Base-by-base conservation (phyloP, 441 rosid genomes). In the Dalechampia spathulata region DNA sequence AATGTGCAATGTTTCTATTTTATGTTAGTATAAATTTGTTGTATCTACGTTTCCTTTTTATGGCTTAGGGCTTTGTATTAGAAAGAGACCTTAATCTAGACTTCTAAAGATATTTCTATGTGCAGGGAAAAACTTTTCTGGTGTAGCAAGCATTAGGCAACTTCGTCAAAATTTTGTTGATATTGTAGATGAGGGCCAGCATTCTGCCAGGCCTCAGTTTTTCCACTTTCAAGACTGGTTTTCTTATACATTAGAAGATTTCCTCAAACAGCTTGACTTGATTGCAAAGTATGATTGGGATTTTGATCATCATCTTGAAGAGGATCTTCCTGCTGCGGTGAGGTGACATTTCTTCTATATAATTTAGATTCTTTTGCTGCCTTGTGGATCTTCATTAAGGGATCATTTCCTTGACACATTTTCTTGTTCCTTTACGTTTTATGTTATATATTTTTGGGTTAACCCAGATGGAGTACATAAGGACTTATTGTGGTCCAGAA, bases 301-400 rank as follows among this genome's bases (percentile, higher is more conserved):
- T 74, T 92, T 92, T 61, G 96, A 92, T 76, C 70, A 79, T 66
- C 88, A 88, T 75, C 65, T 88, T 54, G 94, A 86, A 71, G 98
- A 92, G 71, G 98, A 92, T 80, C 86, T 92, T 66, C 96, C 98
- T 80, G 85, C 91, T 73, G 95, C 77, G 95, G 98, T 92, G 83
- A 83, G 98, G 94, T 72, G 73, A 82, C 83, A 72, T n/a, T n/a
- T n/a, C n/a, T n/a, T n/a, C n/a, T n/a, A n/a, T n/a, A n/a, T n/a
- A n/a, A n/a, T n/a, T n/a, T n/a, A n/a, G n/a, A n/a, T n/a, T n/a
- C n/a, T n/a, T n/a, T n/a, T n/a, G n/a, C n/a, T n/a, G n/a, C n/a
- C n/a, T n/a, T n/a, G n/a, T n/a, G n/a, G n/a, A n/a, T n/a, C n/a
- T n/a, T n/a, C n/a, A n/a, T n/a, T n/a, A n/a, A n/a, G n/a, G n/a